Evolutionary conservation across 164 flowering plant genomes (phyloP).

Genomic region (Tinospora cordifolia): DNA sequence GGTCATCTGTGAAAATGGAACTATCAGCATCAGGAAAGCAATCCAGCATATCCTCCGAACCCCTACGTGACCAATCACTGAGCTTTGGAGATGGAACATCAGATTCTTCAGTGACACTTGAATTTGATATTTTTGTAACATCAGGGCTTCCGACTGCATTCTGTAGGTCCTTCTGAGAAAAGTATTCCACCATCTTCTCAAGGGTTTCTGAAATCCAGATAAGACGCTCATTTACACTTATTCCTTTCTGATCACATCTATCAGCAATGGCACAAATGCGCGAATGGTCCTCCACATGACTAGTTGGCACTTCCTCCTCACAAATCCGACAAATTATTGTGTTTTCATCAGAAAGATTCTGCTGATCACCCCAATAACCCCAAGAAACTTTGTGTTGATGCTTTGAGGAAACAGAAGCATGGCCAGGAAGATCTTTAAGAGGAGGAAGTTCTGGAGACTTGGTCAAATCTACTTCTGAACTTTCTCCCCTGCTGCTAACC

Average conservation of each 20-base stretch:
- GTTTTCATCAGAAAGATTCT: slow-evolving; percentile 54
- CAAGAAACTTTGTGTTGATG: slow-evolving; percentile 84
- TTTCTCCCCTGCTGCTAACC: slow-evolving; percentile 20
- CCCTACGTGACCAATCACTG: slow-evolving; percentile 94
- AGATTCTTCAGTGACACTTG: slow-evolving; percentile 89
- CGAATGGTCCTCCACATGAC: slow-evolving; percentile 90
- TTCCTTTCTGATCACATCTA: slow-evolving; percentile 92
- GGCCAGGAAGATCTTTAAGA: slow-evolving; percentile 51
- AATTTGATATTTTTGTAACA: slow-evolving; percentile 77
- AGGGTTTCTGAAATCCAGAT: slow-evolving; percentile 74
- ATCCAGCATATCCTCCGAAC: slow-evolving; percentile 98
- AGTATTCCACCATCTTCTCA: slow-evolving; percentile 81
- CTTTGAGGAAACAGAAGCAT: slow-evolving; percentile 40
- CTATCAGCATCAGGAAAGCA: slow-evolving; percentile 74
- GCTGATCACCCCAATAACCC: slow-evolving; percentile 94
- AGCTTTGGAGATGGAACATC: slow-evolving; percentile 75
- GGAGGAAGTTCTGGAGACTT: slow-evolving; percentile 47
- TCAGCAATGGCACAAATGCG: slow-evolving; percentile 94
- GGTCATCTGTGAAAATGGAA: slow-evolving; percentile 62
- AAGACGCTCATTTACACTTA: slow-evolving; percentile 87
- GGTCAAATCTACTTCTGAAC: slow-evolving; percentile 31
- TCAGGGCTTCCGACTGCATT: slow-evolving; percentile 71
- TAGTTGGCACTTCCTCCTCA: slow-evolving; percentile 93
- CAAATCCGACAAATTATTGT: slow-evolving; percentile 97
- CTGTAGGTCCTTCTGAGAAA: slow-evolving; percentile 61